Evolutionary conservation across 2,329 filamentous ascomycete species (phyloP), one percentile per base, ranked within the genome.

Genomic region (Colletotrichum zoysiae): DNA sequence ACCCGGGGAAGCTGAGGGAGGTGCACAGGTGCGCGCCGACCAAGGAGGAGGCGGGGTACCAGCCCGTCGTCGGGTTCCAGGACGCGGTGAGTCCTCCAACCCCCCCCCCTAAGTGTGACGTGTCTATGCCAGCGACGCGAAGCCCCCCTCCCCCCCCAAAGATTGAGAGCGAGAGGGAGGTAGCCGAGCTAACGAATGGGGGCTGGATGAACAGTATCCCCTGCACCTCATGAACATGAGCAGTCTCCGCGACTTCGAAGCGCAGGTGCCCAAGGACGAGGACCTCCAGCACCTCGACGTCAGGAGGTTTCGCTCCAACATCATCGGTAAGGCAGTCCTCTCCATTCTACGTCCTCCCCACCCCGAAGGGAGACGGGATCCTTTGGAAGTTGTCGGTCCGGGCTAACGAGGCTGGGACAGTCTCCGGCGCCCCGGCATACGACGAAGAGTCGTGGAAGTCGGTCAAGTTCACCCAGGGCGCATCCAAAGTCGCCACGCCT

Each of bases 371-470:
- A 26, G 20, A 20, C 7, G 16, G 14, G 30, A 7, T 0, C 20
- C 12, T 11, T 11, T 16, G n/a, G 42, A 8, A n/a, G 20, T 12
- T 3, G 20, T 18, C 18, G 38, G 26, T 20, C 20, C 46, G 12
- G 12, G 38, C 46, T 55, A 26, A 55, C 14, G 3, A 7, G 40
- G 2, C 23, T 63, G 35, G 35, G 50, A 46, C 44, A 89, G 87
- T 93, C 61, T 88, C 89, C 5, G 91, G 91, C 4, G 85, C 87
- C 0, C 82, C 87, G 1, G 84, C 90, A 5, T 94, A 92, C 76
- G 87, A 89, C 23, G 92, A 95, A 79, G 92, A 95, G 65, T 84
- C 83, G 11, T 95, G 92, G 92, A 90, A 88, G 73, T 84, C 82
- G 38, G 85, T 93, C 48, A 81, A 83, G 30, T 85, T 92, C 75